Evolutionary conservation across 1,284 basidiomycete genomes (phyloP).

Genomic region (Stygiomarasmius scandens): DNA sequence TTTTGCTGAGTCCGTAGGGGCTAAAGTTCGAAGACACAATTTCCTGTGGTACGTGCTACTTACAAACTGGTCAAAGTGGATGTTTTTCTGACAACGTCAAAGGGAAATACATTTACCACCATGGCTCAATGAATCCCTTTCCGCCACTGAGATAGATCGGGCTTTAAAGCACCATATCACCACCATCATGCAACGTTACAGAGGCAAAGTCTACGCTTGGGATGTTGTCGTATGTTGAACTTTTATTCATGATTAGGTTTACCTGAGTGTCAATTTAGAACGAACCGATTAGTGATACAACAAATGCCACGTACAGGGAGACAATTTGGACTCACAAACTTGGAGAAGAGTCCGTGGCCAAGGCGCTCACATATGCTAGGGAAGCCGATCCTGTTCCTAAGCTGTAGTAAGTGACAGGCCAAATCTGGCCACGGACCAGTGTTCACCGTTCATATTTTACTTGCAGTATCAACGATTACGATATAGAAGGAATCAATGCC

Average conservation of each 20-base stretch:
- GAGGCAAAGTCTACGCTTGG: slow-evolving; percentile 1
- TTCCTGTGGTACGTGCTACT: slow-evolving; percentile 7
- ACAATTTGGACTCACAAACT: slow-evolving; percentile 8
- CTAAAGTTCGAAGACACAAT: slow-evolving; percentile 4
- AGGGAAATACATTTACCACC: slow-evolving; percentile 6
- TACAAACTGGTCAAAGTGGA: no score
- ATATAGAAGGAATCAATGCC: slow-evolving; percentile 10
- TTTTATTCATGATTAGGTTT: background rate
- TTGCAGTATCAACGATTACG: slow-evolving; percentile 12
- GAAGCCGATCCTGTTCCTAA: slow-evolving; percentile 5
- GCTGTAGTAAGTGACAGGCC: background rate
- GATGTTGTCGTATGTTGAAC: slow-evolving; percentile 1
- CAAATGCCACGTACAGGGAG: slow-evolving; percentile 6
- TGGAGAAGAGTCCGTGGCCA: slow-evolving; percentile 1
- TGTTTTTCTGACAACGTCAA: background rate
- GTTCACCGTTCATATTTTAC: no score
- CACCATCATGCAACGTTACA: slow-evolving; percentile 6
- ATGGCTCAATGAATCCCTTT: slow-evolving; percentile 8
- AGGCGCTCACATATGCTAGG: slow-evolving; percentile 8
- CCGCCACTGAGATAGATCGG: slow-evolving; percentile 3
- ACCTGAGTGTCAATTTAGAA: background rate
- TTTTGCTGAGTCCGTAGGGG: slow-evolving; percentile 3
- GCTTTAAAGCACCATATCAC: slow-evolving; percentile 6
- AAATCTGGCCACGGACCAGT: background rate
- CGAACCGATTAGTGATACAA: slow-evolving; percentile 5